Evolutionary conservation across 305 asterid genomes (phyloP).

Genomic region (Solanum aculeatissimum): DNA sequence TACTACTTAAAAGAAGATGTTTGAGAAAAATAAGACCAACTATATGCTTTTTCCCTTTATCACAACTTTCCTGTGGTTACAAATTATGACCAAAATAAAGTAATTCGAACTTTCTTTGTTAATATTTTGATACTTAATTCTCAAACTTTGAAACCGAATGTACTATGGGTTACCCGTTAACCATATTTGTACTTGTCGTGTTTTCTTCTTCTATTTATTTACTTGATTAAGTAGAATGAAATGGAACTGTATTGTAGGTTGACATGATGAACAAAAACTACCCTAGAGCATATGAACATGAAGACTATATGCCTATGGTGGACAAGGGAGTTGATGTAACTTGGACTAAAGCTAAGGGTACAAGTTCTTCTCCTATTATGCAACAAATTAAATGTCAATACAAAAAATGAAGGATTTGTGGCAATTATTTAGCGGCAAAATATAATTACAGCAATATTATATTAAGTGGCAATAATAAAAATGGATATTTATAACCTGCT

Average conservation of each 20-base stretch:
- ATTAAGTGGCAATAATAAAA: not conserved
- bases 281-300: not conserved
- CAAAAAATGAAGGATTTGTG: not conserved
- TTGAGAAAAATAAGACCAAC: not conserved
- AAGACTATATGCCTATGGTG: conserved; percentile 18
- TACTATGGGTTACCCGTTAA: not conserved
- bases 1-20: not conserved
- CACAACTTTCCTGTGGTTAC: not conserved
- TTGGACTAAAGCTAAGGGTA: conserved; percentile 23
- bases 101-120: not conserved
- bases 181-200: not conserved
- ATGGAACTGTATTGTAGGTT: not conserved
- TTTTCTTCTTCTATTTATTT: not conserved
- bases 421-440: not conserved
- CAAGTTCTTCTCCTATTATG: not conserved
- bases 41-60: not conserved
- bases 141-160: not conserved
- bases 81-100: not conserved
- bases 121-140: not conserved
- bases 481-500: not conserved
- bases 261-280: not conserved
- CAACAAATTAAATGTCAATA: not conserved
- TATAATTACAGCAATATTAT: not conserved
- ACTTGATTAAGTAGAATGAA: not conserved
- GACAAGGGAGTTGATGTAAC: conserved; percentile 41